Percentiles rank a stretch among this genome's conserved stretches.
phyloP scores from a whole-genome alignment of 805 yeast genomes.

The Candida caryicola region DNA sequence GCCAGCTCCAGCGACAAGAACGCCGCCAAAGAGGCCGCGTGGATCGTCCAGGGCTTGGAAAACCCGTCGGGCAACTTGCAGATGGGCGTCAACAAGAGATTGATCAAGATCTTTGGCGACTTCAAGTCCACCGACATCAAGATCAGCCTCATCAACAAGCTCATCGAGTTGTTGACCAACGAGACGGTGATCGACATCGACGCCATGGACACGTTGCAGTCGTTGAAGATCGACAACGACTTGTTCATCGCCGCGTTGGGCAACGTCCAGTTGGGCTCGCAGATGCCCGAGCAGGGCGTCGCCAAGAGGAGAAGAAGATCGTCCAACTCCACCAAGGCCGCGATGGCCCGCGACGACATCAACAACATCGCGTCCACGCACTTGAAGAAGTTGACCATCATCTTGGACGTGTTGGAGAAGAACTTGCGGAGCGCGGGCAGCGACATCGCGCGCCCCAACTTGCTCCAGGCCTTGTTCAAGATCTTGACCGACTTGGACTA shows the following conservation, averaged over 20 bases:
- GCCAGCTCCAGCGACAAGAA: slow-evolving; percentile 49
- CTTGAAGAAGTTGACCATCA: slow-evolving; percentile 69
- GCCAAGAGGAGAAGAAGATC: slow-evolving; percentile 83
- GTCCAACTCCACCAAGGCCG: slow-evolving; percentile 71
- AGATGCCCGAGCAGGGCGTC: slow-evolving; percentile 45
- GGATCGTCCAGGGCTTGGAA: slow-evolving; percentile 53
- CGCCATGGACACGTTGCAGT: slow-evolving; percentile 48
- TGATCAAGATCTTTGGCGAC: slow-evolving; percentile 53
- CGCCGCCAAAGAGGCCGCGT: slow-evolving; percentile 50
- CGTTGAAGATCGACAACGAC: slow-evolving; percentile 52
- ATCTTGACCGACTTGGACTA: slow-evolving; percentile 75
- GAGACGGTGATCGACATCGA: slow-evolving; percentile 35
- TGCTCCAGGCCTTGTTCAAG: slow-evolving; percentile 54
- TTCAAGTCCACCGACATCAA: slow-evolving; percentile 56
- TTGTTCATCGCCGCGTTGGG: slow-evolving; percentile 58
- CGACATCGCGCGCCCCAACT: slow-evolving; percentile 39
- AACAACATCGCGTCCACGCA: slow-evolving; percentile 75
- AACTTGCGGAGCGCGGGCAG: slow-evolving; percentile 35
- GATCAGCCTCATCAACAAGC: slow-evolving; percentile 46
- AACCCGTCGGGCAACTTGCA: slow-evolving; percentile 38
- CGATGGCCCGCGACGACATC: slow-evolving; percentile 68
- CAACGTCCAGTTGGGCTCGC: slow-evolving; percentile 54
- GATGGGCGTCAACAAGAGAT: slow-evolving; percentile 46
- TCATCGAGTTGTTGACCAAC: slow-evolving; percentile 54
- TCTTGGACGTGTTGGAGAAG: slow-evolving; percentile 74